Evolutionary conservation across 73 alveolate species (phyloP).

Genomic region (Tetrahymena malaccensis): DNA sequence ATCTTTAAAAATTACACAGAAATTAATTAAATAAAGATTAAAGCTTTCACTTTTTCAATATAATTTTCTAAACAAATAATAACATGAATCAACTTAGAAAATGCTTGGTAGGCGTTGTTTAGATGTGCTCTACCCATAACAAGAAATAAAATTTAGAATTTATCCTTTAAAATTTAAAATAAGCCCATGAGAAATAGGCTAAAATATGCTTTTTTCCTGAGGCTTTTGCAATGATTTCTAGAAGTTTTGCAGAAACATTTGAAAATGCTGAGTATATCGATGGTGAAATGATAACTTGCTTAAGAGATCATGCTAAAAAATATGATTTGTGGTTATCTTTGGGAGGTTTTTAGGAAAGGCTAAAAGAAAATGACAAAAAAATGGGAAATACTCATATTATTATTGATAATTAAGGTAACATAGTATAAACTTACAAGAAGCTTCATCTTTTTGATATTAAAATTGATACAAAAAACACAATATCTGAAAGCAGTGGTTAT

Average conservation of each 20-base stretch:
- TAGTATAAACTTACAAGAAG: slow-evolving; percentile 54
- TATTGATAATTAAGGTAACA: slow-evolving; percentile 63
- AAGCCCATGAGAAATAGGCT: slow-evolving; percentile 50
- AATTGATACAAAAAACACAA: slow-evolving; percentile 31
- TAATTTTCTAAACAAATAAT: no score
- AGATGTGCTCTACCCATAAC: slow-evolving; percentile 50
- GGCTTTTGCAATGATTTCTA: slow-evolving; percentile 47
- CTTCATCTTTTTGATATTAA: slow-evolving; percentile 73
- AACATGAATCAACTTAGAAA: background rate
- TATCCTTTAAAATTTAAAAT: slow-evolving; percentile 11
- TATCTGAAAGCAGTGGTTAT: slow-evolving; percentile 49
- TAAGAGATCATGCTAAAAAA: slow-evolving; percentile 56
- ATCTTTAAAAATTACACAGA: no score
- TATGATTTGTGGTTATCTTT: slow-evolving; percentile 61
- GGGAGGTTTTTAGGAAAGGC: slow-evolving; percentile 69
- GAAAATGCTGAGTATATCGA: slow-evolving; percentile 49
- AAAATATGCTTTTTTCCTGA: slow-evolving; percentile 58
- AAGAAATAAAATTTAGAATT: slow-evolving; percentile 8
- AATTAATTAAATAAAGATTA: no score
- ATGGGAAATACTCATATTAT: slow-evolving; percentile 59
- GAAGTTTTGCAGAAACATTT: slow-evolving; percentile 36
- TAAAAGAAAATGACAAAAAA: slow-evolving; percentile 20
- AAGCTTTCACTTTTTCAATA: no score
- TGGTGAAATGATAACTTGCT: slow-evolving; percentile 51
- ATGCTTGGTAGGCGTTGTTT: slow-evolving; percentile 41